phyloP scores from a whole-genome alignment of 139 green algal genomes.

The Trebouxia sp. region DNA sequence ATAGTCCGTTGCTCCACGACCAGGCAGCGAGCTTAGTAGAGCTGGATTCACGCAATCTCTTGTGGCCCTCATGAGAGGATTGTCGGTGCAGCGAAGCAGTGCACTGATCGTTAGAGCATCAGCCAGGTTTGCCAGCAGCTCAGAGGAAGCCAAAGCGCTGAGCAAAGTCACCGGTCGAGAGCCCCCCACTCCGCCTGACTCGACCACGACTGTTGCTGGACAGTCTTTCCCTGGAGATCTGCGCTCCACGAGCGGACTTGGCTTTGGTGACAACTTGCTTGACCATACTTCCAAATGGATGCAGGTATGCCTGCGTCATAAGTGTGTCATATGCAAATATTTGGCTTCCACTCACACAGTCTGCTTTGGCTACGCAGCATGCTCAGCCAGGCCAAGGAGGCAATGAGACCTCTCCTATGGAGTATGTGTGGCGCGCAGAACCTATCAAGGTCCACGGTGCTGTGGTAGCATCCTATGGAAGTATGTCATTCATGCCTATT shows the following conservation, averaged over 20 bases:
- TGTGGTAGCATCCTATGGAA: constrained; percentile 77
- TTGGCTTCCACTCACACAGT: not conserved
- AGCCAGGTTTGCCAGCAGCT: not conserved
- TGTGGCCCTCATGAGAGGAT: too few relatives aligned
- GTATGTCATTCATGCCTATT: constrained; percentile 32
- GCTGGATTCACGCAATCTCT: too few relatives aligned
- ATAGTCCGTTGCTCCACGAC: too few relatives aligned
- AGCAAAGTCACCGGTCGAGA: not conserved
- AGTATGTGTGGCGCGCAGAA: constrained; percentile 71
- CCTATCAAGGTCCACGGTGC: constrained; percentile 81
- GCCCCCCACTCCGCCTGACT: constrained; percentile 5
- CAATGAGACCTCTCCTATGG: constrained; percentile 72
- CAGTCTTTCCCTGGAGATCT: constrained; percentile 65
- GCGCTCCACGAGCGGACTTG: constrained; percentile 71
- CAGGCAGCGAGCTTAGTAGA: too few relatives aligned
- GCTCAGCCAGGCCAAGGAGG: constrained; percentile 41
- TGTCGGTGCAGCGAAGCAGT: too few relatives aligned
- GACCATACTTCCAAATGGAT: constrained; percentile 91
- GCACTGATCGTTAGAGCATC: too few relatives aligned
- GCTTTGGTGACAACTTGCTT: constrained; percentile 73
- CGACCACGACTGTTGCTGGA: constrained; percentile 5
- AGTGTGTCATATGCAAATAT: not conserved
- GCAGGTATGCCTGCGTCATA: constrained; percentile 47
- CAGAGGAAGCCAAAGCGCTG: not conserved
- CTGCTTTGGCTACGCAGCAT: not conserved